Evolutionary conservation across 1,284 basidiomycete species (phyloP).

Genomic region (Anthracocystis setariae): DNA sequence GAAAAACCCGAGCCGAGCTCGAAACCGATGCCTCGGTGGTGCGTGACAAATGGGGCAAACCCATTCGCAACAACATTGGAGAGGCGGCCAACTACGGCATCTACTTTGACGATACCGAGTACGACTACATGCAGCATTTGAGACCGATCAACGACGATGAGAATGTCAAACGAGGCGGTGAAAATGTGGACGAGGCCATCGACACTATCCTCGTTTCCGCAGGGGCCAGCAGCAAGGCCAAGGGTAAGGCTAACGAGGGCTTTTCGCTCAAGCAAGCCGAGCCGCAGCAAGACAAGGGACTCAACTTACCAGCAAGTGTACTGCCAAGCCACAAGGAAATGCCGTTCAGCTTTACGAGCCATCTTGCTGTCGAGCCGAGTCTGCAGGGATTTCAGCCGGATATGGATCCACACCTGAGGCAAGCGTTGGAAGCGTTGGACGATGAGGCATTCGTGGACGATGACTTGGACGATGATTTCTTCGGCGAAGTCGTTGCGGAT

Average conservation of each 20-base stretch:
- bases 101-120: conserved; percentile 96
- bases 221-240: conserved; percentile 36
- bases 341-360: conserved; percentile 38
- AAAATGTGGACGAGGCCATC: conserved; percentile 57
- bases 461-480: conserved; percentile 74
- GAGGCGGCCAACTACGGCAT: conserved; percentile 91
- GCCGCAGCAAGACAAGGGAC: conserved; percentile 3
- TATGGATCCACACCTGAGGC: conserved; percentile 94
- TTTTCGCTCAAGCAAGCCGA: conserved; percentile 49
- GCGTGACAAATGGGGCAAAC: conserved; percentile 69
- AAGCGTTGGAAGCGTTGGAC: conserved; percentile 91
- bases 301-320: conserved; percentile 75
- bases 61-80: conserved; percentile 72
- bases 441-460: conserved; percentile 78
- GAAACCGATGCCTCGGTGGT: conserved; percentile 74
- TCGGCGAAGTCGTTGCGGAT: conserved; percentile 74
- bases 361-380: conserved; percentile 47
- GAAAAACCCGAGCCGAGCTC: conserved; percentile 80
- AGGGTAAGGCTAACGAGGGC: conserved; percentile 43
- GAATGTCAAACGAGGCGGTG: conserved; percentile 57
- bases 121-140: conserved; percentile 99
- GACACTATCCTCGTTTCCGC: conserved; percentile 53
- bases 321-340: conserved; percentile 53
- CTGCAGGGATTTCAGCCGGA: conserved; percentile 87
- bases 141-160: conserved; percentile 59